These are phyloP conservation scores for Microascus cirrosus DNA, from an alignment of 2,329 filamentous ascomycete genomes.

Conservation along the genomic window DNA sequence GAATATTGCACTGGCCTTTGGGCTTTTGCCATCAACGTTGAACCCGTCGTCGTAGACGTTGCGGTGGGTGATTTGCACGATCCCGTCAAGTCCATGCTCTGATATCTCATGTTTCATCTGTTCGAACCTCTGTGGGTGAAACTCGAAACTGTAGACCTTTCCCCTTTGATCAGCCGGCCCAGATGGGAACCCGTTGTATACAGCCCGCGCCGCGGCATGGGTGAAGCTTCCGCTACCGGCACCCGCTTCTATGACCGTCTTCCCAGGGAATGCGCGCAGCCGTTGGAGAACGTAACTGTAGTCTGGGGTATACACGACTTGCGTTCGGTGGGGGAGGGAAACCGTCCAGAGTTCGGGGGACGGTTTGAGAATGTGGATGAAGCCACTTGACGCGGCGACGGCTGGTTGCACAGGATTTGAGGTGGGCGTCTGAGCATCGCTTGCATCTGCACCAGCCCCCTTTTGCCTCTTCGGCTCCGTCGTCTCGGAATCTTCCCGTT, in stretches of 20 bases:
- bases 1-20: conserved; percentile 61
- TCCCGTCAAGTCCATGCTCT: conserved; percentile 51
- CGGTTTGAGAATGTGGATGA: conserved; percentile 67
- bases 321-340: conserved; percentile 69
- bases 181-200: conserved; percentile 60
- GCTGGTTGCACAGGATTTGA: conserved; percentile 30
- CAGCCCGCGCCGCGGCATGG: conserved; percentile 63
- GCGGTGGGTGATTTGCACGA: conserved; percentile 65
- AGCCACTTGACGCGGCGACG: conserved; percentile 51
- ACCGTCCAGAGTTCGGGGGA: conserved; percentile 77
- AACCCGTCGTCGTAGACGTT: conserved; percentile 74
- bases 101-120: conserved; percentile 59
- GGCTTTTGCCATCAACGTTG: conserved; percentile 41
- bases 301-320: conserved; percentile 79
- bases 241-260: conserved; percentile 67
- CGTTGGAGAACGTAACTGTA: conserved; percentile 77
- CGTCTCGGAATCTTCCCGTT: conserved; percentile 13
- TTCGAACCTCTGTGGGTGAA: conserved; percentile 59
- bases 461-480: conserved; percentile 19
- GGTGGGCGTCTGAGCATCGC: background rate
- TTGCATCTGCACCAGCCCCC: conserved; percentile 13
- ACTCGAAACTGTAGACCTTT: conserved; percentile 75
- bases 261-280: conserved; percentile 62
- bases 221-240: conserved; percentile 78
- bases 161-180: conserved; percentile 37